Evolutionary conservation across 2,329 filamentous ascomycete species (phyloP).

Genomic region (Didymella pinodella): DNA sequence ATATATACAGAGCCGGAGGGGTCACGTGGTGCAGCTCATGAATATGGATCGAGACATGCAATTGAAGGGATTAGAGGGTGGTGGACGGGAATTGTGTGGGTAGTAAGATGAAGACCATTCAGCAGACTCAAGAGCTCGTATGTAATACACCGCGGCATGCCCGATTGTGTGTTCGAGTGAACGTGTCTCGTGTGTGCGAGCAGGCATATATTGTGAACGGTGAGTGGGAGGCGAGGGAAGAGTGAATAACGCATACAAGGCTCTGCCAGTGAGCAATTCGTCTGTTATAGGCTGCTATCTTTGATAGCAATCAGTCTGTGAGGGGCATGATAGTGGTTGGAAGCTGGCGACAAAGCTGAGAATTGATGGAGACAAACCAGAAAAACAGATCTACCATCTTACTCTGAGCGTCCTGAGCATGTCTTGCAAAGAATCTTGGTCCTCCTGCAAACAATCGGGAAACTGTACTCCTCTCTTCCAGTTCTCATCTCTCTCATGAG

Average conservation of each 20-base stretch:
- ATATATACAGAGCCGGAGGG: too few relatives aligned
- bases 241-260: too few relatives aligned
- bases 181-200: background rate
- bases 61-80: too few relatives aligned
- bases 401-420: background rate
- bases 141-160: background rate
- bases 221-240: too few relatives aligned
- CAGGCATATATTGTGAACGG: background rate
- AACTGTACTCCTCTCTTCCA: background rate
- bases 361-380: background rate
- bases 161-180: background rate
- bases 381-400: background rate
- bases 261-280: background rate
- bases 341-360: background rate
- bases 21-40: too few relatives aligned
- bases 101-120: too few relatives aligned
- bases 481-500: conserved; percentile 1
- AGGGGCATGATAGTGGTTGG: background rate
- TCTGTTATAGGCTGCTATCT: background rate
- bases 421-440: conserved; percentile 6
- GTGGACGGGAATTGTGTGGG: too few relatives aligned
- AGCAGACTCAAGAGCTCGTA: background rate
- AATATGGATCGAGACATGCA: too few relatives aligned
- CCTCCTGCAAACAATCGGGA: conserved; percentile 12
- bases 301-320: background rate